Conservation (phyloP, 192 early-diverging fungal species). For the Glomus cerebriforme region DNA sequence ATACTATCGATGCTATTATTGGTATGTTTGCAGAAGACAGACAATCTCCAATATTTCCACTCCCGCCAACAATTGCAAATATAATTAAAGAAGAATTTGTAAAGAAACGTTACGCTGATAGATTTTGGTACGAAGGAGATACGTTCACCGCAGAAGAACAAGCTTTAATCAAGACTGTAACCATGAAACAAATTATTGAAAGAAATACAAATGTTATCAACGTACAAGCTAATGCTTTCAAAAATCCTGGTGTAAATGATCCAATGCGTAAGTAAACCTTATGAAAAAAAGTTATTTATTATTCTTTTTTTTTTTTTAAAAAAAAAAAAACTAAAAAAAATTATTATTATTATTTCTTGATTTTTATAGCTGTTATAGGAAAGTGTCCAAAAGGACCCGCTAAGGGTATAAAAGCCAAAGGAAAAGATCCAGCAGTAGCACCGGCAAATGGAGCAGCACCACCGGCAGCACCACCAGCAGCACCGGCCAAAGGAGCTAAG, state of each 20-base stretch:
- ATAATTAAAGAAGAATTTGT: conserved; percentile 2
- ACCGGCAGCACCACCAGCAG: too few relatives aligned
- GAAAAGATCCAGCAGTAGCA: too few relatives aligned
- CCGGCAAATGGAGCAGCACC: too few relatives aligned
- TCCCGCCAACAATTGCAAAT: background rate
- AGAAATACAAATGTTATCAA: conserved; percentile 10
- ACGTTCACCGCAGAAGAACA: background rate
- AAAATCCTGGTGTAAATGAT: background rate
- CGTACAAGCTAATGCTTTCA: background rate
- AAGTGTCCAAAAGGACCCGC: background rate
- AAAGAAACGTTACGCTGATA: background rate
- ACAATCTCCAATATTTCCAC: background rate
- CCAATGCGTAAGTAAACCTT: background rate
- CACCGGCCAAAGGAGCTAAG: too few relatives aligned
- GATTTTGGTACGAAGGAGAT: conserved; percentile 21
- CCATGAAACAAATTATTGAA: conserved; percentile 5
- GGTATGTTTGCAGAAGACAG: conserved; percentile 22
- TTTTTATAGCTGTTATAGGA: background rate
- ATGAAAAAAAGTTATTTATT: background rate
- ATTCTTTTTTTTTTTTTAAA: too few relatives aligned
- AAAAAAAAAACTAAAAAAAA: too few relatives aligned
- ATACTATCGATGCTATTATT: background rate
- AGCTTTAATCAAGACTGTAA: background rate
- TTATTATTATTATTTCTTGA: too few relatives aligned
- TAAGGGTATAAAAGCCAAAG: too few relatives aligned